A percentile compares a stretch with the other conserved stretches of the same genome.
These are phyloP conservation scores for Oryza meridionalis DNA, from an alignment of 176 grass and related monocot species.

Conservation along the genomic window DNA sequence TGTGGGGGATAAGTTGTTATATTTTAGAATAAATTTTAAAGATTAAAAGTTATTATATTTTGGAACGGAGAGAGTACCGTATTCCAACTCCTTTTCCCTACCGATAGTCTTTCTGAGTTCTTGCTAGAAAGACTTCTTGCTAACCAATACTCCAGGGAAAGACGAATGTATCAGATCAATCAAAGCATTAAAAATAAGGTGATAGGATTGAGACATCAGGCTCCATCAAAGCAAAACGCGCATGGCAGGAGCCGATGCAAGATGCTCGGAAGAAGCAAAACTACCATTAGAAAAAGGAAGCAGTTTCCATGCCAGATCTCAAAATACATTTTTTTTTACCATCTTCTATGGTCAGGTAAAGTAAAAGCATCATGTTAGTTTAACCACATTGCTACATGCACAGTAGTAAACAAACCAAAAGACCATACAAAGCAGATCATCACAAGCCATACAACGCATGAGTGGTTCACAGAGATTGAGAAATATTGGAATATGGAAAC, in stretches of 20 bases:
- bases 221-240: not conserved
- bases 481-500: not conserved
- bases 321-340: slow-evolving; percentile 29
- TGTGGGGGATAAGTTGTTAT: too few species aligned
- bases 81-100: not conserved
- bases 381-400: slow-evolving; percentile 13
- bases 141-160: not conserved
- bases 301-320: slow-evolving; percentile 59
- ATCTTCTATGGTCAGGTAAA: slow-evolving; percentile 32
- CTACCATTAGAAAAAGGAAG: slow-evolving; percentile 55
- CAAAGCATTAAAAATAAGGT: not conserved
- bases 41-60: too few species aligned
- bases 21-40: too few species aligned
- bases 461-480: not conserved
- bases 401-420: slow-evolving; percentile 32
- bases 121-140: not conserved
- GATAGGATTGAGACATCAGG: not conserved
- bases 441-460: not conserved
- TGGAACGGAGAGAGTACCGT: too few species aligned
- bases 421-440: not conserved
- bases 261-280: slow-evolving; percentile 45
- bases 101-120: not conserved
- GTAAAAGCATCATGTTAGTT: slow-evolving; percentile 25
- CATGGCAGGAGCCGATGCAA: slow-evolving; percentile 12
- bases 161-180: not conserved